Base-by-base conservation (phyloP, 1,284 basidiomycete species). In the Tilletiaria anomala region DNA sequence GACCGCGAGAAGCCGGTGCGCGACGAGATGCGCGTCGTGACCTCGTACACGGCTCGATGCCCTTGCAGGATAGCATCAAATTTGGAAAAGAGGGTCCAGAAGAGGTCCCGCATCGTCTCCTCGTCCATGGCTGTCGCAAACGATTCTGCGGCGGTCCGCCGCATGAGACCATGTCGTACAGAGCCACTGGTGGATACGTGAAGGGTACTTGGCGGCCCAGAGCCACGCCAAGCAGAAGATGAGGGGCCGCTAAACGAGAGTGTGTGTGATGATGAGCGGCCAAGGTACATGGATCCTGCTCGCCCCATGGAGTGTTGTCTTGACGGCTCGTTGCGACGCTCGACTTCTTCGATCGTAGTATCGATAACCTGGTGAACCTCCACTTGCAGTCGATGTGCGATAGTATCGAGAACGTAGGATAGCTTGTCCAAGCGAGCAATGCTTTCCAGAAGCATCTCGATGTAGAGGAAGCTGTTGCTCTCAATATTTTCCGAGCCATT, bases 1-100 rank as follows among this genome's bases (percentile, higher is more conserved):
- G n/a, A n/a, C 26, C 26, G 26, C 18, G 53, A 49, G 35, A 53
- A 52, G 4, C 53, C 58, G 4, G 43, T 41, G 3, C 61, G 44
- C 22, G 40, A 40, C 6, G 53, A 45, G 26, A 66, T 56, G 37
- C 48, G 48, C 11, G 49, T 43, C 1, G 58, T 54, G 1, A 97
- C 83, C 67, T 97, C 93, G 59, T 83, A 88, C 1, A 93, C 76
- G 2, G 94, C 82, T 36, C 89, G 73, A 53, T 96, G 73, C 6
- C 88, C 85, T 67, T 97, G 89, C 24, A 84, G 75, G n/a, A 96
- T 83, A 16, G 93, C 93, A 58, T 89, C 82, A 40, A 99, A 68
- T 69, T 99, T 99, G 4, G 88, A 93, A 65, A 87, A 99, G 14
- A 94, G 68, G 3, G 93, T 96, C 89, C 91, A 97, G 69, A 97